Evolutionary conservation across 306 rosid genomes (phyloP), one percentile per base, ranked within the genome.

Genomic region (Gynostemma pentaphyllum): DNA sequence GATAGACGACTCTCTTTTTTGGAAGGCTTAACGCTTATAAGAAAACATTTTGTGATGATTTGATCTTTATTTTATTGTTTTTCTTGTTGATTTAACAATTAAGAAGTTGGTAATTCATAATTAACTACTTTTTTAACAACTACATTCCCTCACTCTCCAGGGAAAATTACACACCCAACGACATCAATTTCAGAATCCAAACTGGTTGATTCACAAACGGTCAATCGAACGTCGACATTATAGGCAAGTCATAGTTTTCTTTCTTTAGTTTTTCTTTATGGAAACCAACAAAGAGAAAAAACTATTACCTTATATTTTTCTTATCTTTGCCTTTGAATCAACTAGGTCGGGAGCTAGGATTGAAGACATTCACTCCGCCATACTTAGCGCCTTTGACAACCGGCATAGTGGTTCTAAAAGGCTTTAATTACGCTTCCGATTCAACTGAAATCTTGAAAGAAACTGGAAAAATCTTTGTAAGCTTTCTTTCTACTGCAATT

Each of bases 161-260:
- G 77, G 91, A 87, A 21, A 69, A 83, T 49, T 78, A 37, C 62
- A 13, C 42, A 9, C 96, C 96, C 9, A 74, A 76, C 34, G 95
- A 88, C 13, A 78, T 89, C 44, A 87, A 89, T 82, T 80, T 83
- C 29, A 89, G 91, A 50, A 36, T 5, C 62, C 95, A 91, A 15
- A 86, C 89, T 0, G 89, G 97, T 13, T 47, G 91, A 51, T 89
- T 60, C 75, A 86, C 91, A n/a, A 86, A 86, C 68, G 91, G 89
- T 62, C 80, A 87, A 83, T 86, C 91, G 47, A 70, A 76, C 21
- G 34, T 68, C 6, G 89, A 89, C 67, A 78, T 89, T 41, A 15
- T 81, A 69, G 88, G 96, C 71, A 74, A 77, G 78, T 63, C 59
- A 3, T 44, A 34, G 37, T 52, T n/a, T n/a, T n/a, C n/a, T 13